Conservation (phyloP, 176 grass and related monocot species). For the Oryza coarctata region DNA sequence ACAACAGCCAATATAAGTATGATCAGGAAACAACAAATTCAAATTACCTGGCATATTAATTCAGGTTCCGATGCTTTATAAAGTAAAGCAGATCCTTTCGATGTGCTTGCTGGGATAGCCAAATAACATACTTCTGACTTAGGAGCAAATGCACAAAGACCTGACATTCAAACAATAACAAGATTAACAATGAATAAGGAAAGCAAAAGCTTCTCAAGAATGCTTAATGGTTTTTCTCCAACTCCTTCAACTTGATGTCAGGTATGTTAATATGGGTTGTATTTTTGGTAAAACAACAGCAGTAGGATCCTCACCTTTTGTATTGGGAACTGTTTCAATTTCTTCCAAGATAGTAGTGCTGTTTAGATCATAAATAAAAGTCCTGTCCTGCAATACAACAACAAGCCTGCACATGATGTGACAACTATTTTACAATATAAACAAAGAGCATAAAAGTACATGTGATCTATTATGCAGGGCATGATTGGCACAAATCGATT, state of each 20-base stretch:
- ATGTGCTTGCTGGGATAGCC: slow-evolving; percentile 85
- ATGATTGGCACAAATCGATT: background rate
- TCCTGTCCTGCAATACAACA: slow-evolving; percentile 89
- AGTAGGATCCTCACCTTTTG: slow-evolving; percentile 64
- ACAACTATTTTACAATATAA: slow-evolving; percentile 31
- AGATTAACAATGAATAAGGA: slow-evolving; percentile 15
- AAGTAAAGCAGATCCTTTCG: slow-evolving; percentile 81
- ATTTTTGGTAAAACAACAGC: background rate
- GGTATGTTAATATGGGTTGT: background rate
- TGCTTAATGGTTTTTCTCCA: background rate
- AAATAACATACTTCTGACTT: slow-evolving; percentile 82
- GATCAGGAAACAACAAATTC: background rate
- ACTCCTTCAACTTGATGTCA: background rate
- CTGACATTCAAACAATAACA: slow-evolving; percentile 43
- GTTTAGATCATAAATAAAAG: slow-evolving; percentile 87
- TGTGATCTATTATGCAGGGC: background rate
- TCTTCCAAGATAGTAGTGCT: slow-evolving; percentile 77
- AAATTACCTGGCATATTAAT: slow-evolving; percentile 88
- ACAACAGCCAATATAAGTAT: background rate
- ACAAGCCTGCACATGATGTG: slow-evolving; percentile 81
- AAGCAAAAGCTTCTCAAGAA: background rate
- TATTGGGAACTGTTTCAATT: slow-evolving; percentile 83
- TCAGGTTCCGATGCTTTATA: slow-evolving; percentile 88
- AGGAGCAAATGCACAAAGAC: slow-evolving; percentile 91
- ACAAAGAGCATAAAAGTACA: background rate